Base-by-base conservation (phyloP, 208 protist species). In the Acanthamoeba lenticulata region DNA sequence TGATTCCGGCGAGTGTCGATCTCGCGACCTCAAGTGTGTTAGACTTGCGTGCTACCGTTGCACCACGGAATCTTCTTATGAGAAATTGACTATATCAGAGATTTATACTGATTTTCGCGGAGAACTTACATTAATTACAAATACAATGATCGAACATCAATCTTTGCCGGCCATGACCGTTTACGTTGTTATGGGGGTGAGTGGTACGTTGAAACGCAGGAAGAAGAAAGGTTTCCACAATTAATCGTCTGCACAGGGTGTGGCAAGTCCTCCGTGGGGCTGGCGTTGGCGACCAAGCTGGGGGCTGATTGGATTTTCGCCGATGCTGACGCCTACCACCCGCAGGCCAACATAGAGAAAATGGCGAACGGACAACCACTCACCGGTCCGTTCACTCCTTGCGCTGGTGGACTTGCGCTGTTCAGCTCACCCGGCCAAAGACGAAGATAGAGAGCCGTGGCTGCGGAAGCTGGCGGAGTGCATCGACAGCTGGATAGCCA, bases 1-100 rank as follows among this genome's bases (percentile, higher is more conserved):
- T 88, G 79, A 88, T 88, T 88, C 79, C 79, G 79, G 79, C 79
- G 79, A 88, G 79, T 88, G 79, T 88, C 34, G 79, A 88, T 88
- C 79, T 88, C 79, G 79, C 79, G 79, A 88, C 79, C 79, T 88
- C 79, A 88, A 88, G 79, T 29, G 79, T 88, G 79, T 88, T 88
- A 88, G 79, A 29, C 79, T 88, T 88, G 79, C 79, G 79, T 88
- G 79, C 79, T 88, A 88, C 79, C 79, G 79, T 88, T 88, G 79
- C 79, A 88, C 79, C 79, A 88, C 79, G 79, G 79, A 88, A 88
- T 88, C 79, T 55, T 55, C 11, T 13, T 67, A 67, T 38, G 9
- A 0, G 9, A 67, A 13, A 27, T 7, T 5, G 13, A 0, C 7
- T 74, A 4, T 40, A 9, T 2, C n/a, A 74, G 49, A 19, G 49